Evolutionary conservation across 1,284 basidiomycete species (phyloP), one percentile per base, ranked within the genome.

Genomic region (Fistulina hepatica): DNA sequence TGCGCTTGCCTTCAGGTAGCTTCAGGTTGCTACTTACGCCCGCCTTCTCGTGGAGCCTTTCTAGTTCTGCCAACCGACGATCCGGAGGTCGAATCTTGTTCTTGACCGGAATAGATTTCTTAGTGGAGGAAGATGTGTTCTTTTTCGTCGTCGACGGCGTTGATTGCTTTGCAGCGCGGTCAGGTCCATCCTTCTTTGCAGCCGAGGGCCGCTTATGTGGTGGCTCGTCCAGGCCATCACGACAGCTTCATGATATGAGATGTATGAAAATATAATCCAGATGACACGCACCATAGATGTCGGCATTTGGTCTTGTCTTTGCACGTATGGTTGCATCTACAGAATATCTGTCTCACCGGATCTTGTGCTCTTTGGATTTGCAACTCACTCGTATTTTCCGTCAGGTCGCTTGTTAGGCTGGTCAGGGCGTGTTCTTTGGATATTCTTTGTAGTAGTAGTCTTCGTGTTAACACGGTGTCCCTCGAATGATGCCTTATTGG

Each of bases 291-390:
- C 84, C 83, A 88, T 22, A 76, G 52, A 60, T 88, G 83, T 19
- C 76, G 69, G 51, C 84, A 88, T 32, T 63, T 66, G 3, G 61
- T 60, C 55, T 86, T 88, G 50, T 84, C 73, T 51, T 79, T 83
- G 63, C 84, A 88, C n/a, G 64, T 42, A 49, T 88, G 84, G 46
- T 82, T 81, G 49, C 84, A 88, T 41, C 82, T 85, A 36, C 28
- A 37, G 16, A 35, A 31, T 12, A 8, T 34, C 34, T 37, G n/a
- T n/a, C n/a, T n/a, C n/a, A n/a, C n/a, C n/a, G n/a, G n/a, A n/a
- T n/a, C n/a, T n/a, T n/a, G n/a, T n/a, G n/a, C n/a, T n/a, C n/a
- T n/a, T n/a, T n/a, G n/a, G n/a, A n/a, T 21, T 43, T 28, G 21
- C 11, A 23, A 17, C 20, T 48, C 48, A 81, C 81, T 65, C 47